Evolutionary conservation across 192 early-diverging fungal species (phyloP), one percentile per base, ranked within the genome.

Genomic region (Coemansia asiatica): DNA sequence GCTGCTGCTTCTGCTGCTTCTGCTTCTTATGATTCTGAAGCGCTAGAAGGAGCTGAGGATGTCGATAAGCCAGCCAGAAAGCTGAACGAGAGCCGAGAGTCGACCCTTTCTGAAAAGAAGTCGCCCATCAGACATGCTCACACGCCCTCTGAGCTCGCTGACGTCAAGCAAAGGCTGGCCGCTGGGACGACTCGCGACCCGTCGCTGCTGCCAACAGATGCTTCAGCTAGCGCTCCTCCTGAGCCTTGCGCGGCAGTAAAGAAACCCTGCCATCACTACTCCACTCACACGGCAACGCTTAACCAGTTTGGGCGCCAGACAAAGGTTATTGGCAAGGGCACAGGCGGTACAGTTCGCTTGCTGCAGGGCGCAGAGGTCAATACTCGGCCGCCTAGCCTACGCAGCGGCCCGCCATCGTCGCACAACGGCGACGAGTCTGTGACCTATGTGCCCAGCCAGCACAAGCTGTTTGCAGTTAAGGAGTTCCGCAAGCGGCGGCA

Each of bases 391-490:
- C 64, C 66, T n/a, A 77, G 75, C 46, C 65, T 83, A 68, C 68
- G 74, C 68, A 76, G 79, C 36, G 79, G 74, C 18, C 68, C 80
- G 6, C 80, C 80, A 50, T 76, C 74, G 44, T 66, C 69, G 62
- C 69, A 75, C 18, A 58, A 71, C 19, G 76, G 72, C 53, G 70
- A 71, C 18, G 74, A 71, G 48, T 56, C 66, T 22, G 65, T 56
- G 22, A 61, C 71, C 0, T 82, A 85, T 23, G 51, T 61, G 33
- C 79, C 79, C 29, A 70, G 73, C 64, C 82, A 91, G 74, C 82
- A 89, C 66, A 84, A 84, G 66, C 72, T 83, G 49, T 90, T 88
- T 75, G 90, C 90, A 0, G 88, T 90, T 69, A 92, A 92, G 68
- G 89, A 92, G 76, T 93, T 94, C 74, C 84, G 90, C 56, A 85